Conservation (phyloP, 2,329 filamentous ascomycete species). For the Grosmannia clavigera region DNA sequence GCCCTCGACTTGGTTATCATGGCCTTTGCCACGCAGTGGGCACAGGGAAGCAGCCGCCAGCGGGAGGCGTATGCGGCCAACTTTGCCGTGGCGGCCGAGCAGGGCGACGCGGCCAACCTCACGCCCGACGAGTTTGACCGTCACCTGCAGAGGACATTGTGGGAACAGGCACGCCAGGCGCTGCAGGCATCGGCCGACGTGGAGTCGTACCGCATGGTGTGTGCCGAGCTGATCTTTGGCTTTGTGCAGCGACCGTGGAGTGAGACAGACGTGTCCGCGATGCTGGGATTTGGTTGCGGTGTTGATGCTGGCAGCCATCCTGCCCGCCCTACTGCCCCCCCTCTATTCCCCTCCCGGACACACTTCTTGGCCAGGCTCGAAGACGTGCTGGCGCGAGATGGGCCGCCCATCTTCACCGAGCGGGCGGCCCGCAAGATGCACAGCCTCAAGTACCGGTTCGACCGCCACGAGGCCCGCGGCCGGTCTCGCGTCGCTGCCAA, state of each 20-base stretch:
- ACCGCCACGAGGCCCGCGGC: slow-evolving; percentile 11
- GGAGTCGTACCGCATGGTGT: slow-evolving; percentile 25
- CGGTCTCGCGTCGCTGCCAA: neutral
- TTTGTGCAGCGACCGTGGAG: slow-evolving; percentile 22
- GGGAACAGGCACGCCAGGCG: slow-evolving; percentile 24
- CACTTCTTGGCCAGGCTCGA: slow-evolving; percentile 8
- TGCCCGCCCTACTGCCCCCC: too few species aligned
- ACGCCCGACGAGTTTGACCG: slow-evolving; percentile 23
- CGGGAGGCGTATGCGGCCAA: slow-evolving; percentile 11
- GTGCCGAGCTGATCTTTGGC: slow-evolving; percentile 26
- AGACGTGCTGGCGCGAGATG: slow-evolving; percentile 15
- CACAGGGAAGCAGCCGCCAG: slow-evolving; percentile 24
- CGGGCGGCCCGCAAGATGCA: slow-evolving; percentile 26
- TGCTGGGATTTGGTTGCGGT: neutral
- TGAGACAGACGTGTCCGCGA: slow-evolving; percentile 3
- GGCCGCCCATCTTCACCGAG: slow-evolving; percentile 23
- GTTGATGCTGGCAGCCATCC: neutral
- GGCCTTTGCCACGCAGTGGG: slow-evolving; percentile 41
- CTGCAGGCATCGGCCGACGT: slow-evolving; percentile 23
- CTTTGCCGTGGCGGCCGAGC: slow-evolving; percentile 1
- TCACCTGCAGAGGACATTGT: slow-evolving; percentile 23
- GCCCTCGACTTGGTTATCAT: slow-evolving; percentile 37
- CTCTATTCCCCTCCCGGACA: neutral
- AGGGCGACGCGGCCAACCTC: slow-evolving; percentile 9
- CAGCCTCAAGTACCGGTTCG: slow-evolving; percentile 23